These are phyloP conservation scores for Diplotaxis tenuifolia DNA, from an alignment of 345 rosid species.

Conservation along the genomic window DNA sequence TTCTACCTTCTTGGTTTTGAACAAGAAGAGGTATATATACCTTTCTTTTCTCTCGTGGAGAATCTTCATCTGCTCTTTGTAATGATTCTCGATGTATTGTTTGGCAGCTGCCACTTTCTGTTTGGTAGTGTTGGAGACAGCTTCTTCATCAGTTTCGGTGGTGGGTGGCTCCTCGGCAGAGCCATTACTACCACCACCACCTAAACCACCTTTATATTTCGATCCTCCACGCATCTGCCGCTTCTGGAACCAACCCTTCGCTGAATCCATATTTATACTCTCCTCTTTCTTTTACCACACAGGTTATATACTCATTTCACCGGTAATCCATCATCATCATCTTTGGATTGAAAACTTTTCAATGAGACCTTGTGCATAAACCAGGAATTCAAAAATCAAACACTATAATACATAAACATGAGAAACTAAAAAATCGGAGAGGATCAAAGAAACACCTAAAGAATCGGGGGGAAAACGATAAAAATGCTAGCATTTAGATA, in stretches of 20 bases:
- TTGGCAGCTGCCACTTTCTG: conserved; percentile 84
- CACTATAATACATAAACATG: too few species aligned
- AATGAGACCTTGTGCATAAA: too few species aligned
- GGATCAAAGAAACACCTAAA: too few species aligned
- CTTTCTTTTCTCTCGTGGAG: conserved; percentile 75
- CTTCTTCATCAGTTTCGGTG: conserved; percentile 42
- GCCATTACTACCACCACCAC: conserved; percentile 33
- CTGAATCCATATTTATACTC: conserved; percentile 61
- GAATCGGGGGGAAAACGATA: too few species aligned
- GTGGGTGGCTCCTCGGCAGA: conserved; percentile 27
- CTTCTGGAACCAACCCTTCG: conserved; percentile 76
- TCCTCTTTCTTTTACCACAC: neutral
- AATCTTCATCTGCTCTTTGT: conserved; percentile 82
- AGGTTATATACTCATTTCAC: too few species aligned
- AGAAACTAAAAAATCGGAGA: too few species aligned
- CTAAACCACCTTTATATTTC: conserved; percentile 43
- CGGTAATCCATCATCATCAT: neutral
- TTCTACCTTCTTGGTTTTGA: neutral
- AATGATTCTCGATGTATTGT: conserved; percentile 92
- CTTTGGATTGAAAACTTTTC: neutral
- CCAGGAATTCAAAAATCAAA: too few species aligned
- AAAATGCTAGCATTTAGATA: neutral
- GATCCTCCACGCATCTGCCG: conserved; percentile 47
- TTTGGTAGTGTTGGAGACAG: conserved; percentile 55
- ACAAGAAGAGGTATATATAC: conserved; percentile 33